Conservation (phyloP, 495 filamentous ascomycete species). For the Penicillium chermesinum region DNA sequence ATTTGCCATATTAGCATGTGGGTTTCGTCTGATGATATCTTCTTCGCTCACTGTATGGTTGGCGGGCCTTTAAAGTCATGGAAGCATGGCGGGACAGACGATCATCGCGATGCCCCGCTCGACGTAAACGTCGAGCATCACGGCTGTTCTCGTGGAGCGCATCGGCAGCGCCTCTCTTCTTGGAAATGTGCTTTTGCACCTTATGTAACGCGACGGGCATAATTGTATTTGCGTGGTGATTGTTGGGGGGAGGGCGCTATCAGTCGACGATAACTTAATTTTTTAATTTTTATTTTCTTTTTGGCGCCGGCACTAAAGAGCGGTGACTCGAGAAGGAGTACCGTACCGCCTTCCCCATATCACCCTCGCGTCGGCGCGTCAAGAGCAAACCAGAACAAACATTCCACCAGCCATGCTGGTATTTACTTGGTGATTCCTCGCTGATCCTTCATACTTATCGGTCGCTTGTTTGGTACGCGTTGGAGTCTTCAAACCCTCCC, state of each 20-base stretch:
- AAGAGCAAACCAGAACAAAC: slow-evolving; percentile 25
- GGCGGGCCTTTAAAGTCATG: slow-evolving; percentile 59
- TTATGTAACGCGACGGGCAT: slow-evolving; percentile 74
- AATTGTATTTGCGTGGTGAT: slow-evolving; percentile 7
- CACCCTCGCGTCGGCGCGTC: slow-evolving; percentile 25
- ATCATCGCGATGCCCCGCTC: slow-evolving; percentile 69
- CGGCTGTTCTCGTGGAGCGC: slow-evolving; percentile 79
- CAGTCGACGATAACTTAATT: neutral
- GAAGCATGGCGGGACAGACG: slow-evolving; percentile 62
- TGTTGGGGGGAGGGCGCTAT: neutral
- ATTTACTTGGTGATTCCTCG: slow-evolving; percentile 18
- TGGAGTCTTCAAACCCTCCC: slow-evolving; percentile 2
- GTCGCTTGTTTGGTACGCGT: slow-evolving; percentile 3
- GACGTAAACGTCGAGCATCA: slow-evolving; percentile 68
- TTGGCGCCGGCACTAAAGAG: slow-evolving; percentile 17
- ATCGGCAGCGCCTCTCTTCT: slow-evolving; percentile 62
- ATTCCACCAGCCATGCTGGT: slow-evolving; percentile 23
- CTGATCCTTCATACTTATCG: slow-evolving; percentile 3
- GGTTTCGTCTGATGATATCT: neutral
- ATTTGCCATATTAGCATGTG: slow-evolving; percentile 6
- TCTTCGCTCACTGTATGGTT: slow-evolving; percentile 55
- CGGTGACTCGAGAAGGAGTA: slow-evolving; percentile 12
- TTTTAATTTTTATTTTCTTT: no score
- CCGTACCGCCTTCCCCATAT: slow-evolving; percentile 27
- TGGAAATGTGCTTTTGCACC: slow-evolving; percentile 76